Conservation (phyloP, 768 basidiomycete genomes). For the Strobilomyces echinocephalus region DNA sequence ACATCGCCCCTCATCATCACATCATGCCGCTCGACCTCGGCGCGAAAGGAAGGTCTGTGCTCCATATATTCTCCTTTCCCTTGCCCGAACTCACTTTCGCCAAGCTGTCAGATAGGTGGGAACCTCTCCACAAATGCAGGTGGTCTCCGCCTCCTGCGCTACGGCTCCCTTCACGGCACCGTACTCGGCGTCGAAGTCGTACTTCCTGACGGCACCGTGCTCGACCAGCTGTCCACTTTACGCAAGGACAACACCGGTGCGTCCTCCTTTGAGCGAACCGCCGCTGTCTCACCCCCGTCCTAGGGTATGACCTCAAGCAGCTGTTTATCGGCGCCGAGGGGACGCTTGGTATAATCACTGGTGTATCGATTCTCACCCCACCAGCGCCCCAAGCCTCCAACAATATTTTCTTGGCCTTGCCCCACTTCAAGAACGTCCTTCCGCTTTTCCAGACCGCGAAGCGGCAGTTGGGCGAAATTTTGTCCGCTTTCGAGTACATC, state of each 20-base stretch:
- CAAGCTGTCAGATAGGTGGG: slow-evolving; percentile 94
- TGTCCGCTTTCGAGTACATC: slow-evolving; percentile 96
- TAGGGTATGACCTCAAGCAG: slow-evolving; percentile 97
- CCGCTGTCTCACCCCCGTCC: not conserved
- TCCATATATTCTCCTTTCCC: not conserved
- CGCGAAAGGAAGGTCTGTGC: slow-evolving; percentile 82
- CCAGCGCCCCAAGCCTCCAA: slow-evolving; percentile 77
- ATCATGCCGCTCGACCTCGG: slow-evolving; percentile 97
- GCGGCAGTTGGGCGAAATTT: slow-evolving; percentile 82
- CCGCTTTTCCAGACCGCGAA: slow-evolving; percentile 81
- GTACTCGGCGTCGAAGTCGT: slow-evolving; percentile 96
- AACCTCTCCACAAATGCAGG: slow-evolving; percentile 98
- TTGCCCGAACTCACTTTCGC: slow-evolving; percentile 1
- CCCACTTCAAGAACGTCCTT: slow-evolving; percentile 81
- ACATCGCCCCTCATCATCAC: slow-evolving; percentile 81
- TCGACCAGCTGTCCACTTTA: slow-evolving; percentile 83
- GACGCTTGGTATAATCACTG: slow-evolving; percentile 93
- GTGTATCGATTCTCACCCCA: slow-evolving; percentile 89
- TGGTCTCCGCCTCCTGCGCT: slow-evolving; percentile 88
- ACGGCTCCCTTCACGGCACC: slow-evolving; percentile 91
- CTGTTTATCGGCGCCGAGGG: slow-evolving; percentile 98
- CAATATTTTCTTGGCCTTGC: slow-evolving; percentile 87
- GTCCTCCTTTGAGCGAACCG: slow-evolving; percentile 14
- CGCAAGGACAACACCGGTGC: slow-evolving; percentile 96
- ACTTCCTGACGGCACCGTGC: slow-evolving; percentile 86